Percentiles rank a stretch among this genome's conserved stretches.
Evolutionary conservation across 345 rosid species (phyloP).

Genomic region (Rhodamnia argentea): DNA sequence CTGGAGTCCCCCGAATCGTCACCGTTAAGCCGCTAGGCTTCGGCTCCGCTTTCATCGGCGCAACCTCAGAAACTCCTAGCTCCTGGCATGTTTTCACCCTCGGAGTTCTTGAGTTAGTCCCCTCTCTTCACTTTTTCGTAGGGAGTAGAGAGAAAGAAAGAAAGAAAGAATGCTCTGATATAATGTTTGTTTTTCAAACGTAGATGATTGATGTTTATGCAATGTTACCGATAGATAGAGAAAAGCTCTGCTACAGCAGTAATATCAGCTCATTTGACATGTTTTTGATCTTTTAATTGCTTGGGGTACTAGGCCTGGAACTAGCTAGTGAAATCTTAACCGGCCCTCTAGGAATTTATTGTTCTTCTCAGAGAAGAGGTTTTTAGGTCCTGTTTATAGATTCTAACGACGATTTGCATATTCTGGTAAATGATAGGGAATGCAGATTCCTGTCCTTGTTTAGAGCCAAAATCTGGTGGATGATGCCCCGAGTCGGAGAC

Average conservation of each 20-base stretch:
- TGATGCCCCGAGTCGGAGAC: slow-evolving; percentile 47
- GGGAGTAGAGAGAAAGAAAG: no score
- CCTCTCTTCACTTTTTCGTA: background rate
- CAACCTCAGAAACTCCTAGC: slow-evolving; percentile 16
- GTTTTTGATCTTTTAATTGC: background rate
- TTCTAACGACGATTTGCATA: background rate
- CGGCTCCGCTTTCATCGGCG: slow-evolving; percentile 42
- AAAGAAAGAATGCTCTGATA: no score
- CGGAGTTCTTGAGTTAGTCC: slow-evolving; percentile 41
- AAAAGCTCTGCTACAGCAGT: background rate
- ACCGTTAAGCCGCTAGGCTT: slow-evolving; percentile 20
- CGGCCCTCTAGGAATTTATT: background rate
- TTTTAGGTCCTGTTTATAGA: background rate
- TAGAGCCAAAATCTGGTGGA: slow-evolving; percentile 58
- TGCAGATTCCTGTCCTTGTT: slow-evolving; percentile 42
- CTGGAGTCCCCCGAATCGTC: slow-evolving; percentile 24
- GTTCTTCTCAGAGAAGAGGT: background rate
- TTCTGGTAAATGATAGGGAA: slow-evolving; percentile 12
- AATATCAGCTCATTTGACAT: background rate
- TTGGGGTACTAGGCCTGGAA: background rate
- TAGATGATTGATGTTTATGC: background rate
- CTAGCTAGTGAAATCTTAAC: background rate
- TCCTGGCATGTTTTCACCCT: slow-evolving; percentile 52
- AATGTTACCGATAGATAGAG: background rate
- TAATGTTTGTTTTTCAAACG: no score